These are phyloP conservation scores for Sherardia arvensis DNA, from an alignment of 257 asterid species.

Conservation along the genomic window DNA sequence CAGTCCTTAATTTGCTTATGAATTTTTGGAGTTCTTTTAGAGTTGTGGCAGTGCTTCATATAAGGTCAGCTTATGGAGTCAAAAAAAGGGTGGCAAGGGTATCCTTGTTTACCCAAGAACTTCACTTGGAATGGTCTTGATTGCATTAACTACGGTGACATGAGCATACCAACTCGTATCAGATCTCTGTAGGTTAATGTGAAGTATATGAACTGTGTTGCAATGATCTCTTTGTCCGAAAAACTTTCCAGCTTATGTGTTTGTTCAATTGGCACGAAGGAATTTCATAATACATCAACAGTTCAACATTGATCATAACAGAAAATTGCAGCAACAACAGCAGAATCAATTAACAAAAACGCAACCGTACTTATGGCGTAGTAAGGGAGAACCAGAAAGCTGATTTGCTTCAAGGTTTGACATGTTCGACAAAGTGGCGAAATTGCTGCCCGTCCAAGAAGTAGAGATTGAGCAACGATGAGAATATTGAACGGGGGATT, in stretches of 20 bases:
- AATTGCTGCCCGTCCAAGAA: too few relatives aligned
- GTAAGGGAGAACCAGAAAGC: too few relatives aligned
- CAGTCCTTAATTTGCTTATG: background rate
- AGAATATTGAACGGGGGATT: too few relatives aligned
- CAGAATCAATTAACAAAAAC: too few relatives aligned
- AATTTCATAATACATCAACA: too few relatives aligned
- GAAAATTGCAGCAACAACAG: too few relatives aligned
- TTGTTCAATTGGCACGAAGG: constrained; percentile 10
- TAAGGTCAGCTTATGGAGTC: constrained; percentile 20
- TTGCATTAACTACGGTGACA: constrained; percentile 17
- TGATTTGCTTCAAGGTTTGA: too few relatives aligned
- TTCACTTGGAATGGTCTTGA: constrained; percentile 32
- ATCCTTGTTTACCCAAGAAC: constrained; percentile 27
- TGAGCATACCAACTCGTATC: constrained; percentile 11
- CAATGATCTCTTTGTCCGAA: background rate
- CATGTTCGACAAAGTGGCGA: too few relatives aligned
- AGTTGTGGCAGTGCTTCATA: constrained; percentile 21
- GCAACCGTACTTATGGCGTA: too few relatives aligned
- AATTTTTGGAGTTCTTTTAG: background rate
- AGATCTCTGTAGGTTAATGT: constrained; percentile 21
- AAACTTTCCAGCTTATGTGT: background rate
- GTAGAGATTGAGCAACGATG: too few relatives aligned
- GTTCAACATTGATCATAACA: too few relatives aligned
- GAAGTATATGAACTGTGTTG: background rate
- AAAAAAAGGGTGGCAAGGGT: constrained; percentile 39